Evolutionary conservation across 805 yeast species (phyloP), one percentile per base, ranked within the genome.

Genomic region (Tetrapisispora pingtungensis): DNA sequence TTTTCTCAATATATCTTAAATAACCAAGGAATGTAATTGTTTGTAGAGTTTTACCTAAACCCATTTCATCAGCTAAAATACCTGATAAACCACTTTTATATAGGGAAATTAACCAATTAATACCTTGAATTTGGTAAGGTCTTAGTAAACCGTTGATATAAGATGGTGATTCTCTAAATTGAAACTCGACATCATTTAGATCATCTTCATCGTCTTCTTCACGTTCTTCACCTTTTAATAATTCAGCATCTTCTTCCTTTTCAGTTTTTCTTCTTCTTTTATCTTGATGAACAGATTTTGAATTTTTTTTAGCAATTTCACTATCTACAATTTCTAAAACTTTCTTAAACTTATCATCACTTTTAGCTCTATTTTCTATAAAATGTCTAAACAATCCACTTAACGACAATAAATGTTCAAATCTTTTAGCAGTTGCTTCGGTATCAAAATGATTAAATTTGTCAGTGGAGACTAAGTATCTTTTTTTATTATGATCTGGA

Each of bases 31-130:
- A 80, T 7, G 90, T 76, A 50, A 84, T 83, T 0, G 90, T 84
- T 61, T 84, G 93, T 46, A 84, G 65, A 3, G 93, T 84, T 59
- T 84, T 84, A 53, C 93, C 93, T 49, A 84, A 65, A 1, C 93
- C 93, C 93, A 84, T 84, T 64, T 84, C 93, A 63, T 84, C 93
- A 1, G 93, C 93, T 46, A 84, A 68, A 20, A 84, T 83, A 47
- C 93, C 93, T 1, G 84, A 75, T 38, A 84, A 65, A 47, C 77
- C 75, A 64, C 81, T 81, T 49, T 78, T 81, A 53, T 80, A 76
- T 47, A 84, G 63, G 1, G 82, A 72, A 13, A 83, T 74, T 53
- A 84, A 65, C 94, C 94, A 84, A 59, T 84, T 84, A 48, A 84
- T 67, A 49, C 93, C 94, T 60, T 81, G 88, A 49, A 84, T 72